These are phyloP conservation scores for Geosmithia morbida DNA, from an alignment of 2,329 filamentous ascomycete genomes.

Conservation along the genomic window DNA sequence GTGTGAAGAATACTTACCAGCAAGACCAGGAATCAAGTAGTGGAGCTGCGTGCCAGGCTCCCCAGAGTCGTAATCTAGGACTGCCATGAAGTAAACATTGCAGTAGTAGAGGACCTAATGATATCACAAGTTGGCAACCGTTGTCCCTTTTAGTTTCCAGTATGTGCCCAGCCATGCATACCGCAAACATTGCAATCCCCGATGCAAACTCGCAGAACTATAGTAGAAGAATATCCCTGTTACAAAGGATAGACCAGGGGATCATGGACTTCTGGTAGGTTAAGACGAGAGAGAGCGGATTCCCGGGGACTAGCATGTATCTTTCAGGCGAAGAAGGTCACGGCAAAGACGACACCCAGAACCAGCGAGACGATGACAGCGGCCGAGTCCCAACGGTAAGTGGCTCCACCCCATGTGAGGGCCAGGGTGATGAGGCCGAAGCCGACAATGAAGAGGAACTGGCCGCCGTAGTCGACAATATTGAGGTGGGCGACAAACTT, in stretches of 20 bases:
- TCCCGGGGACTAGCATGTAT: slow-evolving; percentile 36
- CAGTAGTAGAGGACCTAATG: slow-evolving; percentile 49
- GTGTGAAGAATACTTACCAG: slow-evolving; percentile 22
- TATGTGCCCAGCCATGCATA: slow-evolving; percentile 15
- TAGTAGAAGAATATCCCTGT: slow-evolving; percentile 45
- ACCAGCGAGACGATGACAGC: slow-evolving; percentile 30
- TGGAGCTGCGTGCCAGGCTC: slow-evolving; percentile 42
- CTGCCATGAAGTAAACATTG: slow-evolving; percentile 52
- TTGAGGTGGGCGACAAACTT: slow-evolving; percentile 29
- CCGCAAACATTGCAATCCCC: slow-evolving; percentile 37
- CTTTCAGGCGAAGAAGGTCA: slow-evolving; percentile 30
- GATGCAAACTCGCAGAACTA: slow-evolving; percentile 45
- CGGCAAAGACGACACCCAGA: slow-evolving; percentile 23
- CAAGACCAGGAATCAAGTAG: slow-evolving; percentile 50
- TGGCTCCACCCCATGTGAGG: slow-evolving; percentile 35
- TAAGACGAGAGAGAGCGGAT: slow-evolving; percentile 28
- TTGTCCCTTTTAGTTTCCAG: no score
- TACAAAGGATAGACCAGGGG: slow-evolving; percentile 41
- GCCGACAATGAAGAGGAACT: slow-evolving; percentile 39
- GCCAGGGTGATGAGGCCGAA: slow-evolving; percentile 31
- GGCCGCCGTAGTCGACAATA: slow-evolving; percentile 42
- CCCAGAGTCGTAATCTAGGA: slow-evolving; percentile 32
- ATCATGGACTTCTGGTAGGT: slow-evolving; percentile 48
- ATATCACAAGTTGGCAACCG: slow-evolving; percentile 6
- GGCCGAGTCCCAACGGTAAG: slow-evolving; percentile 30